These are phyloP conservation scores for Phytopythium montanum DNA, from an alignment of 352 stramenopile species.

Conservation along the genomic window DNA sequence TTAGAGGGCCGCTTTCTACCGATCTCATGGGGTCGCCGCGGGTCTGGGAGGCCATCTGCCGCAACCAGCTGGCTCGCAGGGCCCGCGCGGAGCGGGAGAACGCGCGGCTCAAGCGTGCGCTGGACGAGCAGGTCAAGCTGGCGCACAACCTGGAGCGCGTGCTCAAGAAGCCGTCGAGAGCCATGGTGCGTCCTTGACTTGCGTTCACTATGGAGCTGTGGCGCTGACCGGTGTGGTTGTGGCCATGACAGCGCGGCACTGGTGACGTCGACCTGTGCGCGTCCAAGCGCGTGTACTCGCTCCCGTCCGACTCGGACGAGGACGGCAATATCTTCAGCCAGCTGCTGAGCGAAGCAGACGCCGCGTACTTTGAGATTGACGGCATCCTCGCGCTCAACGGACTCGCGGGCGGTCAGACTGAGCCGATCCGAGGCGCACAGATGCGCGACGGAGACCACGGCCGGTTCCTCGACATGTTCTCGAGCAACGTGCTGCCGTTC, in stretches of 20 bases:
- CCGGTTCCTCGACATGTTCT: slow-evolving; percentile 19
- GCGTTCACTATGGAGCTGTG: neutral
- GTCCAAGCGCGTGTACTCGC: slow-evolving; percentile 8
- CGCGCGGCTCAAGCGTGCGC: slow-evolving; percentile 17
- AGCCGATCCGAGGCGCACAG: slow-evolving; percentile 7
- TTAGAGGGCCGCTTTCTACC: neutral
- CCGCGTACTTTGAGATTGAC: slow-evolving; percentile 15
- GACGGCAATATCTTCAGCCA: slow-evolving; percentile 11
- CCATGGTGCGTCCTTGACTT: slow-evolving; percentile 6
- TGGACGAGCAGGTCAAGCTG: slow-evolving; percentile 34
- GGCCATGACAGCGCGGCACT: slow-evolving; percentile 7
- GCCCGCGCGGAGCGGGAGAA: slow-evolving; percentile 17
- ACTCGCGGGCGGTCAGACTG: slow-evolving; percentile 1
- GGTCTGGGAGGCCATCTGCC: slow-evolving; percentile 23
- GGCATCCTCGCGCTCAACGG: slow-evolving; percentile 15
- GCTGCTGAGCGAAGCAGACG: slow-evolving; percentile 12
- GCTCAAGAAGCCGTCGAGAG: slow-evolving; percentile 15
- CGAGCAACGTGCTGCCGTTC: slow-evolving; percentile 19
- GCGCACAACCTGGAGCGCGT: slow-evolving; percentile 22
- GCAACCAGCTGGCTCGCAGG: slow-evolving; percentile 11
- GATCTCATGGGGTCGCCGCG: slow-evolving; percentile 6
- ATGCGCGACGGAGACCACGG: slow-evolving; percentile 18
- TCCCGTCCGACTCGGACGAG: slow-evolving; percentile 5
- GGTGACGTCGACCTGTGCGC: slow-evolving; percentile 11
- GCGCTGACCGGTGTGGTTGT: neutral